phyloP scores from a whole-genome alignment of 768 basidiomycete species.

The Agrocybe praecox region DNA sequence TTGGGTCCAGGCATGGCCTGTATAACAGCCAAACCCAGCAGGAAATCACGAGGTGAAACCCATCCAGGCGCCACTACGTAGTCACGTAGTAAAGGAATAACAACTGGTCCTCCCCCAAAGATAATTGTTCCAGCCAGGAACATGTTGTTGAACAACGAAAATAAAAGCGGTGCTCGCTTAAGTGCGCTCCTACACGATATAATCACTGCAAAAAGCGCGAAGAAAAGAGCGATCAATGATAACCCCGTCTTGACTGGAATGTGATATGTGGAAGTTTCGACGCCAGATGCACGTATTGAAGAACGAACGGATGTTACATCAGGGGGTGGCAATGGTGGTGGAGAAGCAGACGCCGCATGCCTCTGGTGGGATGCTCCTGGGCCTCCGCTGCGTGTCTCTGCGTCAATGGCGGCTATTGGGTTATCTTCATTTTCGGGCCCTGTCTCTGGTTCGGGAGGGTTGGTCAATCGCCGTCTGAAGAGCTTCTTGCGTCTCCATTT shows the following conservation, averaged over 20 bases:
- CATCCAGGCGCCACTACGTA: conserved; percentile 54
- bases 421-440: conserved; percentile 5
- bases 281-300: conserved; percentile 7
- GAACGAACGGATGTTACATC: not conserved
- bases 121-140: conserved; percentile 50
- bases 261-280: conserved; percentile 23
- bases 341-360: not conserved
- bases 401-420: conserved; percentile 13
- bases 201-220: conserved; percentile 27
- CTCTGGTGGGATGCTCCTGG: conserved; percentile 8
- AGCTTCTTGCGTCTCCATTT: conserved; percentile 13
- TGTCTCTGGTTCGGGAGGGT: conserved; percentile 6
- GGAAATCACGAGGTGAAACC: conserved; percentile 56
- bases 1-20: conserved; percentile 56
- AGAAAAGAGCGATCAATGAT: conserved; percentile 25
- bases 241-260: conserved; percentile 28
- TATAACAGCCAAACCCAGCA: conserved; percentile 52
- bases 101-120: conserved; percentile 59
- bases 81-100: conserved; percentile 52
- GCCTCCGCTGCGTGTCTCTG: conserved; percentile 1
- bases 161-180: conserved; percentile 24
- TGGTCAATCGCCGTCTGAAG: conserved; percentile 1
- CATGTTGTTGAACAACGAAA: conserved; percentile 47
- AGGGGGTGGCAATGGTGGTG: not conserved
- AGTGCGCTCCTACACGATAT: conserved; percentile 30